Base-by-base conservation (phyloP, 2,329 filamentous ascomycete species). In the Colletotrichum scovillei region DNA sequence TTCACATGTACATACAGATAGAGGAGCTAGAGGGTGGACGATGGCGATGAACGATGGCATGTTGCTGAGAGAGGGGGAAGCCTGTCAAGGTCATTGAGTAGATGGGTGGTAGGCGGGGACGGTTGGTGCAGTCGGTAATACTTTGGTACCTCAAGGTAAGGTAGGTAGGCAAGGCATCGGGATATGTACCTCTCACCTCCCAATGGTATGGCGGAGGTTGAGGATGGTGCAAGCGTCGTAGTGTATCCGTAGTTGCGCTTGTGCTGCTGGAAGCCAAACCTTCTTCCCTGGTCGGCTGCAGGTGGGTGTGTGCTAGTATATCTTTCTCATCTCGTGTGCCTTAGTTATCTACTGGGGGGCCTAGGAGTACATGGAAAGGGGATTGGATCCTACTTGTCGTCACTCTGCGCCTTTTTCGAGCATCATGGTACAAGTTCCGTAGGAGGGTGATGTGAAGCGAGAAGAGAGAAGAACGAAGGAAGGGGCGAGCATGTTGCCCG, bases 271-370 rank as follows among this genome's bases (percentile, higher is more conserved):
- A 52, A 53, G n/a, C 26, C 26, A 52, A 55, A 46, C 59, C 53
- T 64, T 72, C 53, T 64, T 72, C n/a, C 19, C 46, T 24, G 60
- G 12, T 49, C 9, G 56, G 69, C 30, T 72, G 69, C 69, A 72
- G 59, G 59, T 35, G 66, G 35, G 67, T 60, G 58, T 46, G 59
- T 42, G 42, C 58, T 63, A 63, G 28, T 14, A 63, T 63, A 26
- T 72, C 42, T 30, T 68, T 30, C 63, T 68, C 58, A 63, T 62
- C 65, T 63, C 57, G 56, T 59, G 57, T 63, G 24, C 57, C 69
- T 64, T 28, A 12, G 49, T 35, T 63, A 52, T 63, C 60, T 63
- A 24, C 30, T 16, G 63, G 63, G 22, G 56, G 42, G 28, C 3
- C 62, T 56, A 22, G 42, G 30, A 60, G 12, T 6, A 28, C 12